Base-by-base conservation (phyloP, 148 eudicot genomes). In the Amaranthus palmeri region DNA sequence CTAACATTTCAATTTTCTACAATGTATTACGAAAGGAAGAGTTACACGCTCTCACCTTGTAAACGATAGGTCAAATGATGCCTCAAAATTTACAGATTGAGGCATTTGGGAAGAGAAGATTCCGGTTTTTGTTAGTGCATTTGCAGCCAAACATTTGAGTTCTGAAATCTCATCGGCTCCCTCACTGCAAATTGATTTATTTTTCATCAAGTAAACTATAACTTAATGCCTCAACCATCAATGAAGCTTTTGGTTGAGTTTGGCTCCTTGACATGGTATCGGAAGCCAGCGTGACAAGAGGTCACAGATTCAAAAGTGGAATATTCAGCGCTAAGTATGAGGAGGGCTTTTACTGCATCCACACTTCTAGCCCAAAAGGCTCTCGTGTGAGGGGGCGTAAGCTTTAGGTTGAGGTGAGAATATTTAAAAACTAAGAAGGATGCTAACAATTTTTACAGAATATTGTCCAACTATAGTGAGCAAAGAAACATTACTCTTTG, bases 91-190 rank as follows among this genome's bases (percentile, higher is more conserved):
- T 68, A 82, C 61, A 72, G 67, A 61, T 64, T 84, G 84, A 36
- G 75, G 61, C 42, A 85, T 65, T 77, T 85, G 86, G 70, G 85
- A 77, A 56, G 74, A 81, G 66, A 87, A 89, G 64, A 85, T 73
- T 60, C 92, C 90, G 69, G 83, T 86, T 69, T 83, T 73, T 54
- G 80, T 78, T 76, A 88, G 72, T 45, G 92, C 87, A 60, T 73
- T 71, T 52, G 74, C 64, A 44, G 88, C 90, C 65, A 77, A 73
- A 56, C 73, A 73, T 71, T 70, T 71, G 58, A 91, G 60, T 66
- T 73, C 76, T 8, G 65, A 65, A 81, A 89, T 58, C 50, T 83
- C 93, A 67, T 82, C 78, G 10, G 72, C 68, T 15, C 82, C 71
- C 75, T 84, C 79, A 72, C 96, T 91, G 88, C 73, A 85, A 59